Base-by-base conservation (phyloP, 108 stramenopile species). In the Conticribra weissflogii region DNA sequence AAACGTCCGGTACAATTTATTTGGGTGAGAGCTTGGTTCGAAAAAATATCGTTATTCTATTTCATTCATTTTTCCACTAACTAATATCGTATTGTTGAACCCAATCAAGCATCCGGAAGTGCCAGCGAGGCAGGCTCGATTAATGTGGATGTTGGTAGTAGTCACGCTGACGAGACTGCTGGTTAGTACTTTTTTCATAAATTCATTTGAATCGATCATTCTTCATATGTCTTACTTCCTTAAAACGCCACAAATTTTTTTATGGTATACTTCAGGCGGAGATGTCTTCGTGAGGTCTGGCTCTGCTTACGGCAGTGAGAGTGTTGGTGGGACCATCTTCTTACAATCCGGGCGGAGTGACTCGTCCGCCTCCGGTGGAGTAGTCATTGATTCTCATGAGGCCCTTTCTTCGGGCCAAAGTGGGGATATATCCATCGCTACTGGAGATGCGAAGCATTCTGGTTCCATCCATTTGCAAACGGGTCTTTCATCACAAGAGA, bases 41-140 rank as follows among this genome's bases (percentile, higher is more conserved):
- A n/a, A n/a, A n/a, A n/a, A n/a, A n/a, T n/a, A n/a, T n/a, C n/a
- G n/a, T n/a, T n/a, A n/a, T n/a, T n/a, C n/a, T n/a, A n/a, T n/a
- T n/a, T n/a, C n/a, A n/a, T n/a, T n/a, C n/a, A n/a, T n/a, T n/a
- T n/a, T n/a, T n/a, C n/a, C n/a, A n/a, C n/a, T n/a, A n/a, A n/a
- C n/a, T n/a, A n/a, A n/a, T n/a, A n/a, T n/a, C n/a, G n/a, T n/a
- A n/a, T n/a, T n/a, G n/a, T n/a, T n/a, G n/a, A n/a, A n/a, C n/a
- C n/a, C n/a, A n/a, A n/a, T n/a, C n/a, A n/a, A n/a, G n/a, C n/a
- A n/a, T n/a, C n/a, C n/a, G n/a, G n/a, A n/a, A n/a, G n/a, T 36
- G 74, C 74, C 33, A 45, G 16, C n/a, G 48, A 34, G 52, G 74
- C 49, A 41, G 30, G 48, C 27, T 68, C 66, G 23, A 66, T 66